Evolutionary conservation across 805 yeast genomes (phyloP).

Genomic region (Scheffersomyces lignosus): DNA sequence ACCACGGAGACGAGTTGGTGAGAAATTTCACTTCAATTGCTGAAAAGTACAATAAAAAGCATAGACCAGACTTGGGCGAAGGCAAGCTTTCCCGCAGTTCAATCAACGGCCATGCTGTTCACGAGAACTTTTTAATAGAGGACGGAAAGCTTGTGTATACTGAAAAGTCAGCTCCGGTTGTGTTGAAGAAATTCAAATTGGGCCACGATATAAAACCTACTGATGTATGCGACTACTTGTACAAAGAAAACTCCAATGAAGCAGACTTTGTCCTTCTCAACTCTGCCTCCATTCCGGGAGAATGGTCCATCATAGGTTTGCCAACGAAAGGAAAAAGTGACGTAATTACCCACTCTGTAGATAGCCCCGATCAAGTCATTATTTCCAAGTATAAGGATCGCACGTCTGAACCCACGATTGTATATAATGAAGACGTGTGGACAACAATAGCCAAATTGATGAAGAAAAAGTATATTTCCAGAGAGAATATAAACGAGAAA

Average conservation of each 20-base stretch:
- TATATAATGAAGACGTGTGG: constrained; percentile 48
- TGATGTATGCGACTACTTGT: constrained; percentile 52
- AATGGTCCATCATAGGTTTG: constrained; percentile 83
- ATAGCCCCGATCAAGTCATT: constrained; percentile 24
- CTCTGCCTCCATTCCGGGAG: constrained; percentile 82
- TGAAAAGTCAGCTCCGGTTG: constrained; percentile 1
- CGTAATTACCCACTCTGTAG: constrained; percentile 63
- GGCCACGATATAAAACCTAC: constrained; percentile 28
- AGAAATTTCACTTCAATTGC: constrained; percentile 62
- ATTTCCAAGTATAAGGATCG: constrained; percentile 27
- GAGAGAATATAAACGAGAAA: constrained; percentile 22
- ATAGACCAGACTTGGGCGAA: constrained; percentile 14
- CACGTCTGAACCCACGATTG: constrained; percentile 4
- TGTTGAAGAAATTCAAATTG: constrained; percentile 7
- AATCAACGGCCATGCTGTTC: constrained; percentile 20
- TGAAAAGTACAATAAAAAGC: constrained; percentile 23
- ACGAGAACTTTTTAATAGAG: constrained; percentile 15
- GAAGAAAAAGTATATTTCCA: constrained; percentile 33
- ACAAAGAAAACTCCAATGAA: constrained; percentile 16
- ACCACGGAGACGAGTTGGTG: constrained; percentile 58
- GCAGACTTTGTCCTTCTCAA: constrained; percentile 63
- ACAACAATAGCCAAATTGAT: constrained; percentile 49
- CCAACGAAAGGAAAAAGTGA: constrained; percentile 48
- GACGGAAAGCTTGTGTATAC: constrained; percentile 8
- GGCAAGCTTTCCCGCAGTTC: constrained; percentile 4